phyloP scores from a whole-genome alignment of 495 filamentous ascomycete genomes.

The Pyronema domesticum region DNA sequence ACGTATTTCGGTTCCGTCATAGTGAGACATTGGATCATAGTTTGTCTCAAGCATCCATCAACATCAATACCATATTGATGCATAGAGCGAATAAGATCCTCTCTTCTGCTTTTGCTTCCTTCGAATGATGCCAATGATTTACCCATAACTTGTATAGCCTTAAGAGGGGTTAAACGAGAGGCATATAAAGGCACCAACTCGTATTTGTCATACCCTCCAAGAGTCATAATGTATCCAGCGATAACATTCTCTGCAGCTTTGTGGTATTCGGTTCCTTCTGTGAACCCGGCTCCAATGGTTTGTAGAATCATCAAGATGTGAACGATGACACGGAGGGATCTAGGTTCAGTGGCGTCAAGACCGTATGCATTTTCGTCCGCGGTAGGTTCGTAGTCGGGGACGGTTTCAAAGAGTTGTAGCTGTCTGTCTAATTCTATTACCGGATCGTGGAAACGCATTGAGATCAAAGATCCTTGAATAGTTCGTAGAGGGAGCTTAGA shows the following conservation, averaged over 20 bases:
- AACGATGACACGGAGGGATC: conserved; percentile 37
- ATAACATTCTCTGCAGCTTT: conserved; percentile 42
- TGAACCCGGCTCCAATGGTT: conserved; percentile 27
- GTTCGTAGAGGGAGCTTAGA: conserved; percentile 17
- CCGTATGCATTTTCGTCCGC: conserved; percentile 10
- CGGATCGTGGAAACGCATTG: conserved; percentile 11
- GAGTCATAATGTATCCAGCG: conserved; percentile 60
- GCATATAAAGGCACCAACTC: conserved; percentile 75
- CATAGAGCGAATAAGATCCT: conserved; percentile 35
- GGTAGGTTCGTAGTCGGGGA: conserved; percentile 13
- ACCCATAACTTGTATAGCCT: conserved; percentile 30
- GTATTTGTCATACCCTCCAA: conserved; percentile 48
- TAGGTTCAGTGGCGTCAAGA: conserved; percentile 13
- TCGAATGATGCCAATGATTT: conserved; percentile 42
- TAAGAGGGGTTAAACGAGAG: conserved; percentile 43
- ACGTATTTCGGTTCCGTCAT: conserved; percentile 11
- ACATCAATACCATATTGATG: conserved; percentile 36
- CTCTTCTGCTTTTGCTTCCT: neutral
- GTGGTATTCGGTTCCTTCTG: conserved; percentile 18
- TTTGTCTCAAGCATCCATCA: conserved; percentile 32
- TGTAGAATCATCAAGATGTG: conserved; percentile 39
- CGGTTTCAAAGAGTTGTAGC: conserved; percentile 7
- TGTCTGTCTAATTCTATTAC: conserved; percentile 16
- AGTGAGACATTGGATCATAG: conserved; percentile 16
- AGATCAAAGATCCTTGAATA: conserved; percentile 21